Evolutionary conservation across 148 eudicot species (phyloP), one percentile per base, ranked within the genome.

Genomic region (Agrostemma githago): DNA sequence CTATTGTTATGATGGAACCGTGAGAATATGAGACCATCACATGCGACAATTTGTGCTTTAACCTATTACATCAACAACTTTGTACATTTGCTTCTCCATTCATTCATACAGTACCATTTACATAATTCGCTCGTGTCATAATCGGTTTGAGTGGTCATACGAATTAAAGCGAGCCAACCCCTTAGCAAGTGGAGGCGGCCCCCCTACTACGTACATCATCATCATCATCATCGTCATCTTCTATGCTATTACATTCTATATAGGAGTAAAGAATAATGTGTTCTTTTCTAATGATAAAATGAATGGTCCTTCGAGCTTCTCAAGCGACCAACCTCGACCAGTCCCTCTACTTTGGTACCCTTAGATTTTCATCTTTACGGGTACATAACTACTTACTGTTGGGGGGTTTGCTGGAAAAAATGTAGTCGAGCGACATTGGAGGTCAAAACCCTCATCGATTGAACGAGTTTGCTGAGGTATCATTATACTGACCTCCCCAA

Each of bases 401-500:
- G 17, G 38, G 1, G 48, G 48, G n/a, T 39, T 37, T 56, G 38
- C n/a, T 3, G 54, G 19, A 40, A 34, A 34, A 39, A 66, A 51
- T 6, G 8, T 37, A 64, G 21, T 34, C 43, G 26, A 56, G 42
- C 10, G 9, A 43, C 6, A 16, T 8, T 68, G 53, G 39, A 62
- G 10, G 8, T 16, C 20, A 34, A 15, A 43, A 62, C 37, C 26
- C 74, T 76, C 76, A 89, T 77, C 92, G 86, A 54, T 86, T 92
- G 79, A 95, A 95, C 6, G 96, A 92, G 48, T 86, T 82, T 74
- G 97, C 98, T 8, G 96, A 85, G 66, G 85, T 81, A 58, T 92
- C 97, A 61, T 92, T 96, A 71, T 83, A 92, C 1, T 85, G 90
- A 38, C 80, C 97, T 84, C 89, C 85, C 98, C 98, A 95, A 44